Percentiles rank a stretch among this genome's conserved stretches.
phyloP scores from a whole-genome alignment of 352 stramenopile species.

The Pythium dissimile region DNA sequence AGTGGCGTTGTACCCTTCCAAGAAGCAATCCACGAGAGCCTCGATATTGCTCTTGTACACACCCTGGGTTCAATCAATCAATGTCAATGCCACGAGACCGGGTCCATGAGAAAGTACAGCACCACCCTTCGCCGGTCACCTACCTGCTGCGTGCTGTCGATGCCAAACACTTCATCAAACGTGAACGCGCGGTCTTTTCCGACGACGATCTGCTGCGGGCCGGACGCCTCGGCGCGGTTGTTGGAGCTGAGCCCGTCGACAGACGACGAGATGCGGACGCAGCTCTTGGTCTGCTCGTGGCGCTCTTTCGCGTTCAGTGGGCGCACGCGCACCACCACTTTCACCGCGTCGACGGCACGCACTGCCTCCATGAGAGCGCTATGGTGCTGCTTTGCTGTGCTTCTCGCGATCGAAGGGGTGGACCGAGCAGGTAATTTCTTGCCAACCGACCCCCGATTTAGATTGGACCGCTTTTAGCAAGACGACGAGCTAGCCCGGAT shows the following conservation, averaged over 20 bases:
- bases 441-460: too few species aligned
- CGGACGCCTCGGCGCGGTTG: constrained; percentile 10
- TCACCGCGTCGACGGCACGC: constrained; percentile 44
- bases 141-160: constrained; percentile 66
- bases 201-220: constrained; percentile 70
- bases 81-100: neutral
- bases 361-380: constrained; percentile 1
- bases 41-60: constrained; percentile 69
- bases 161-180: constrained; percentile 86
- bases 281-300: constrained; percentile 71
- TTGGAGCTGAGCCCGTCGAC: constrained; percentile 39
- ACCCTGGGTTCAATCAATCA: constrained; percentile 26
- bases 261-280: constrained; percentile 55
- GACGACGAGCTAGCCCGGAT: too few species aligned
- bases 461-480: too few species aligned
- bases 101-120: neutral
- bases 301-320: constrained; percentile 63
- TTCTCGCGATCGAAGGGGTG: neutral
- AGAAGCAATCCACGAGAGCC: constrained; percentile 70
- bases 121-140: neutral
- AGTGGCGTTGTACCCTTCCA: constrained; percentile 82
- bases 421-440: neutral
- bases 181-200: constrained; percentile 86
- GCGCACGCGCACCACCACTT: constrained; percentile 75
- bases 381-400: neutral